Conservation (phyloP, 2,329 filamentous ascomycete genomes). For the Curvularia verruculosa region DNA sequence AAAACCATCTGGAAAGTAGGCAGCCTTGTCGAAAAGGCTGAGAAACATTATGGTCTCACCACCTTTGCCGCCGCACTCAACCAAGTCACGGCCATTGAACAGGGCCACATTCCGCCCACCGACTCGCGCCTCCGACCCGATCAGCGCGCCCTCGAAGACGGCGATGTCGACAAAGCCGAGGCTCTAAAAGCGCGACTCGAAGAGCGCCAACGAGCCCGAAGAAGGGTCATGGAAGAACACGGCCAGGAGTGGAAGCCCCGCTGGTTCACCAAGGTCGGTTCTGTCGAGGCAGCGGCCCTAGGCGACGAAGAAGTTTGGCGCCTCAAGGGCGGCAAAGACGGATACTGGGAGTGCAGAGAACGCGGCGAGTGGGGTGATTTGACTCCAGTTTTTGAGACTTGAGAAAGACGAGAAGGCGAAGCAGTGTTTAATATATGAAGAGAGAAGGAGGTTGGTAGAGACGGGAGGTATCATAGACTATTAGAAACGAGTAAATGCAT, state of each 20-base stretch:
- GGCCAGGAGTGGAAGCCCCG: conserved; percentile 75
- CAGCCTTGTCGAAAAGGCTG: conserved; percentile 75
- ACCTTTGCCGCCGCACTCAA: conserved; percentile 85
- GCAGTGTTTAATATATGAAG: no score
- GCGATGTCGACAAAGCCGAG: conserved; percentile 83
- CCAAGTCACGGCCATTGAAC: conserved; percentile 82
- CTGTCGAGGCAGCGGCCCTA: conserved; percentile 37
- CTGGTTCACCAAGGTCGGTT: conserved; percentile 78
- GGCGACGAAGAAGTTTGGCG: conserved; percentile 59
- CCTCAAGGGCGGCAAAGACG: conserved; percentile 79
- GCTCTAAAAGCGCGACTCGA: conserved; percentile 81
- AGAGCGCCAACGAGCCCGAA: conserved; percentile 78
- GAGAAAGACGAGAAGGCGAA: not conserved
- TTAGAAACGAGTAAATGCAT: not conserved
- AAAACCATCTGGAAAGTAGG: conserved; percentile 81
- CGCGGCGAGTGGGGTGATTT: conserved; percentile 69
- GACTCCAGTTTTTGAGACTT: conserved; percentile 59
- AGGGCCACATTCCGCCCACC: conserved; percentile 75
- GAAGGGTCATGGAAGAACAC: conserved; percentile 75
- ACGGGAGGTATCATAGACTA: no score
- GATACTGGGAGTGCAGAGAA: conserved; percentile 89
- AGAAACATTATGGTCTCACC: conserved; percentile 86
- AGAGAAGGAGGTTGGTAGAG: not conserved
- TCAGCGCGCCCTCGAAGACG: conserved; percentile 82
- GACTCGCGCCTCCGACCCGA: conserved; percentile 86